Evolutionary conservation across 345 rosid species (phyloP).

Genomic region (Schrenkiella parvula): DNA sequence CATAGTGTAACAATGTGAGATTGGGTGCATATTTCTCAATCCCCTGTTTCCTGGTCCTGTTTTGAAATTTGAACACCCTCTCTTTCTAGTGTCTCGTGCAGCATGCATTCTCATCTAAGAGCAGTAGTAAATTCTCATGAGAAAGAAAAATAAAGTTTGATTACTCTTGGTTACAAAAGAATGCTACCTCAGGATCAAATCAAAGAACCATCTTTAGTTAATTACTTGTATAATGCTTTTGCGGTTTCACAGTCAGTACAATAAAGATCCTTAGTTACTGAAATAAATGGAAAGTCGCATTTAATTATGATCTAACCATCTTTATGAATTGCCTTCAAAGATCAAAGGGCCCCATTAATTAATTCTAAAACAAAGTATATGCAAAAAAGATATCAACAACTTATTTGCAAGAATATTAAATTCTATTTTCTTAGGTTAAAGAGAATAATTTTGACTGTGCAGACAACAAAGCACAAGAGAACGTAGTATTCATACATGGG

Average conservation of each 20-base stretch:
- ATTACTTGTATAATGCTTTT: not conserved
- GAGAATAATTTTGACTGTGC: constrained; percentile 11
- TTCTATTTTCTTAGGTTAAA: not conserved
- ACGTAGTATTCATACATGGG: constrained; percentile 94
- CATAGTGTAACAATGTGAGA: not conserved
- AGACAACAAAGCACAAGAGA: constrained; percentile 53
- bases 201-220: not conserved
- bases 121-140: not conserved
- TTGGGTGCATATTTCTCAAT: not conserved
- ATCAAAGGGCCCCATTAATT: not conserved
- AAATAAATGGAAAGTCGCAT: not conserved
- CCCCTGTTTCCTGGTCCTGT: constrained; percentile 2
- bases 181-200: not conserved
- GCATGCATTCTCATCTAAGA: constrained; percentile 28
- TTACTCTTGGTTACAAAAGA: not conserved
- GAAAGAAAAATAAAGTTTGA: not conserved
- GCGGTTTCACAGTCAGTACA: not conserved
- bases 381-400: not conserved
- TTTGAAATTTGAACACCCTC: not conserved
- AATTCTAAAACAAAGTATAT: not conserved
- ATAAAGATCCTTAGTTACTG: not conserved
- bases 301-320: not conserved
- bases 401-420: not conserved
- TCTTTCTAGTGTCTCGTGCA: constrained; percentile 15
- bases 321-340: not conserved